These are phyloP conservation scores for Xylaria digitata DNA, from an alignment of 2,329 filamentous ascomycete genomes.

Conservation along the genomic window DNA sequence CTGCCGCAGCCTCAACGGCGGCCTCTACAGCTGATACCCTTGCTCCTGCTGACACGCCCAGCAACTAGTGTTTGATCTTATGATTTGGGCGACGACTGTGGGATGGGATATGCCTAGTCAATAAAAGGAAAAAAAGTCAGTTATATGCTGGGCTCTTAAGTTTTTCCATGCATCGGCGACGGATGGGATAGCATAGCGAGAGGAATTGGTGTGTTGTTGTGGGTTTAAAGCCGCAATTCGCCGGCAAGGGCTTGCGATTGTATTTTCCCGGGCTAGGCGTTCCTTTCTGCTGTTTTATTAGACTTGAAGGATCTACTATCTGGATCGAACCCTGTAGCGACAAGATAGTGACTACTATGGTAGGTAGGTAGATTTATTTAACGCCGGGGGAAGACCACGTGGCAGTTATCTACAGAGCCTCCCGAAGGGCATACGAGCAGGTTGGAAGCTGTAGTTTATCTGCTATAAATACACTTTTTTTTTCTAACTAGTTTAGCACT, in stretches of 20 bases:
- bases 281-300: constrained; percentile 1
- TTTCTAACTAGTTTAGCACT: too few species aligned
- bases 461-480: too few species aligned
- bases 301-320: background rate
- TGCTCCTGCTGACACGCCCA: constrained; percentile 1
- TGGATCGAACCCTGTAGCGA: background rate
- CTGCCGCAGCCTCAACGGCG: constrained; percentile 11
- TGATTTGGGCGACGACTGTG: background rate
- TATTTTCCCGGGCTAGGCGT: background rate
- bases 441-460: too few species aligned
- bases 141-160: background rate
- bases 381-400: too few species aligned
- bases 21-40: background rate
- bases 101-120: background rate
- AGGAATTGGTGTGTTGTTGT: background rate
- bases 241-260: background rate
- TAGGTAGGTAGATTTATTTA: background rate
- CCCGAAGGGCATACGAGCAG: too few species aligned
- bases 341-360: too few species aligned
- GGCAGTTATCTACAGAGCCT: too few species aligned
- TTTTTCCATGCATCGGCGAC: background rate
- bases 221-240: background rate
- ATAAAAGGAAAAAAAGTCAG: background rate
- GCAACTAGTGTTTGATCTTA: constrained; percentile 5
- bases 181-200: constrained; percentile 14